Evolutionary conservation across 2,329 filamentous ascomycete genomes (phyloP).

Genomic region (Colletotrichum horii): DNA sequence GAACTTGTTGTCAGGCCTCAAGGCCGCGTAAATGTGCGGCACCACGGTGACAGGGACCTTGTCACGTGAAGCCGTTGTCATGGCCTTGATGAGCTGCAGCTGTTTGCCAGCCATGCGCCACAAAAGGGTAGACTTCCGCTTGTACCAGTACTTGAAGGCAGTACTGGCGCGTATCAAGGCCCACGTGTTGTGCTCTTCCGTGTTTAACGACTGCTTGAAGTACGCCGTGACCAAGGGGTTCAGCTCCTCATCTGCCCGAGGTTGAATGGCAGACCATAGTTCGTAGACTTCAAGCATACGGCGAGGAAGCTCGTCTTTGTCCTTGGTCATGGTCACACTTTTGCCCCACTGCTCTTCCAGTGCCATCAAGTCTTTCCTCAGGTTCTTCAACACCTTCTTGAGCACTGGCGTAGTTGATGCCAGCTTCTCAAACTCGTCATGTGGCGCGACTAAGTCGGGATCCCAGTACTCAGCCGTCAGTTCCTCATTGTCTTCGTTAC

Average conservation of each 20-base stretch:
- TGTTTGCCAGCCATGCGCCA: conserved; percentile 57
- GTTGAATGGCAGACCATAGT: conserved; percentile 47
- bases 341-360: conserved; percentile 37
- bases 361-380: conserved; percentile 37
- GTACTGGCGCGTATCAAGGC: conserved; percentile 55
- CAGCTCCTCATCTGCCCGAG: conserved; percentile 22
- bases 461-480: conserved; percentile 35
- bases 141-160: conserved; percentile 46
- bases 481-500: background rate
- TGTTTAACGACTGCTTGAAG: conserved; percentile 31
- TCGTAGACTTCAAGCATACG: conserved; percentile 42
- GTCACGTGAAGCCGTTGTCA: conserved; percentile 20
- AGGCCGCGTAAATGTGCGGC: conserved; percentile 37
- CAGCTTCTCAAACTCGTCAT: conserved; percentile 37
- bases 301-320: conserved; percentile 24
- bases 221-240: conserved; percentile 26
- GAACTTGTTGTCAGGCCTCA: conserved; percentile 39
- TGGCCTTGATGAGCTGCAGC: conserved; percentile 52
- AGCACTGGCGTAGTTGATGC: conserved; percentile 30
- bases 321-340: background rate
- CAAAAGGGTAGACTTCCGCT: conserved; percentile 32
- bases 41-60: conserved; percentile 35
- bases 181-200: conserved; percentile 39
- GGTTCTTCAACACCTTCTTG: conserved; percentile 33
- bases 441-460: conserved; percentile 37